phyloP scores from a whole-genome alignment of 2,329 filamentous ascomycete genomes.

The Neurospora sp. region DNA sequence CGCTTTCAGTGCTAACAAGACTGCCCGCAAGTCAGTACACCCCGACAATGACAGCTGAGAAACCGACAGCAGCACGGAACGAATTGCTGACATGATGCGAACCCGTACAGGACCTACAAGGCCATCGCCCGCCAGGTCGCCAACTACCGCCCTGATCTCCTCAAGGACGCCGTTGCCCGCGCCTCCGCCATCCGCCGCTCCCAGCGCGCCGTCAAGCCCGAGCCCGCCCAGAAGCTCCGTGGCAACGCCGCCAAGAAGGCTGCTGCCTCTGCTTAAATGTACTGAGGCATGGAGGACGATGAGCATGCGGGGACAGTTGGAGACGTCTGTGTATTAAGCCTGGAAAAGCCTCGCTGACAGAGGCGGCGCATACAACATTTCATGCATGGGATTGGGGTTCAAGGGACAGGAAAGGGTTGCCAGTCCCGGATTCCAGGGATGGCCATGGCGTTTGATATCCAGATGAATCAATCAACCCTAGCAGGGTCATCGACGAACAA shows the following conservation, averaged over 20 bases:
- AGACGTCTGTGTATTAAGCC: slow-evolving; percentile 15
- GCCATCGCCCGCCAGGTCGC: slow-evolving; percentile 70
- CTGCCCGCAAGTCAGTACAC: slow-evolving; percentile 63
- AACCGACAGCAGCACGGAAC: background rate
- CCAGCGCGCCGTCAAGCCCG: slow-evolving; percentile 70
- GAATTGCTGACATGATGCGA: slow-evolving; percentile 15
- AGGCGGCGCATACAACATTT: slow-evolving; percentile 9
- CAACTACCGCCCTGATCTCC: slow-evolving; percentile 76
- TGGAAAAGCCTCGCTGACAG: slow-evolving; percentile 9
- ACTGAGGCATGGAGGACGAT: slow-evolving; percentile 1
- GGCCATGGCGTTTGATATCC: slow-evolving; percentile 23
- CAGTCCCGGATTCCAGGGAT: slow-evolving; percentile 19
- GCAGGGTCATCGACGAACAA: slow-evolving; percentile 11
- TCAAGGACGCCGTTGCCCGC: slow-evolving; percentile 70
- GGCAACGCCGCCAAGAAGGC: slow-evolving; percentile 74
- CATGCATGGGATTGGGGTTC: slow-evolving; percentile 12
- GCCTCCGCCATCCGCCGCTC: slow-evolving; percentile 75
- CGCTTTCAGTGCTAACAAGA: slow-evolving; percentile 62
- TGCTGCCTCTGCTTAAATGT: slow-evolving; percentile 35
- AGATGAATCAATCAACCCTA: slow-evolving; percentile 18
- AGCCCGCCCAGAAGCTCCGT: slow-evolving; percentile 63
- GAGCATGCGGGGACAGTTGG: slow-evolving; percentile 2
- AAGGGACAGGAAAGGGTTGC: slow-evolving; percentile 16
- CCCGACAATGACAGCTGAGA: background rate
- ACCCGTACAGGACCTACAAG: slow-evolving; percentile 66